Evolutionary conservation across 2,329 filamentous ascomycete genomes (phyloP), one percentile per base, ranked within the genome.

Genomic region (Fonsecaea pedrosoi): DNA sequence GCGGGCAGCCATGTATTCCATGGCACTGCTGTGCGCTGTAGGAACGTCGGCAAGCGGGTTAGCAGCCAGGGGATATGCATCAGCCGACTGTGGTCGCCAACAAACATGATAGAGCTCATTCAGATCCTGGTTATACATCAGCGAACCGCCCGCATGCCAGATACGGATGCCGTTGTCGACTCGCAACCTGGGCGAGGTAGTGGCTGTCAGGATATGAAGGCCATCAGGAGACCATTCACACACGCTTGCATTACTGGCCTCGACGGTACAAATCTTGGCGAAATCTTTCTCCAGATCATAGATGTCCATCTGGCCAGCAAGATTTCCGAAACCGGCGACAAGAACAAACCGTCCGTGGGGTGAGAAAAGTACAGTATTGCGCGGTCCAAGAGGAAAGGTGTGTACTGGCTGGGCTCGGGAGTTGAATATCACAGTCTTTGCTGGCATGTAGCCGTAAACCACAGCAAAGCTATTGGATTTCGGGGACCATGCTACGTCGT

Each of bases 151-250:
- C 38, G 96, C 90, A 78, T 99, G 94, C 92, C 94, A 99, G 74
- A 99, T 87, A 77, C 94, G 94, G 73, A 99, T 86, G 67, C 94
- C 95, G 75, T 99, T 99, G 82, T 99, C 95, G 53, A 99, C 95
- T 73, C 95, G 91, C 66, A 99, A 87, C 70, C 95, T 90, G 4
- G 95, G 95, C 72, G 93, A 97, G 13, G 94, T 98, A 21, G 94
- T 99, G n/a, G 95, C 95, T 50, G 95, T 98, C 83, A 99, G 86
- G 77, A 99, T 94, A 78, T 94, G 95, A 75, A 90, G 92, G 74
- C 94, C 96, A 78, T 99, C 95, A 5, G 95, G 93, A 75, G 93
- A 96, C 95, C 95, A 99, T 77, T 95, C 90, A 82, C 95, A 99
- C 69, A 97, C 90, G 76, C 93, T 97, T 60, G 95, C 92, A 80